phyloP scores from a whole-genome alignment of 2,329 filamentous ascomycete species.

The Alternaria burnsii region DNA sequence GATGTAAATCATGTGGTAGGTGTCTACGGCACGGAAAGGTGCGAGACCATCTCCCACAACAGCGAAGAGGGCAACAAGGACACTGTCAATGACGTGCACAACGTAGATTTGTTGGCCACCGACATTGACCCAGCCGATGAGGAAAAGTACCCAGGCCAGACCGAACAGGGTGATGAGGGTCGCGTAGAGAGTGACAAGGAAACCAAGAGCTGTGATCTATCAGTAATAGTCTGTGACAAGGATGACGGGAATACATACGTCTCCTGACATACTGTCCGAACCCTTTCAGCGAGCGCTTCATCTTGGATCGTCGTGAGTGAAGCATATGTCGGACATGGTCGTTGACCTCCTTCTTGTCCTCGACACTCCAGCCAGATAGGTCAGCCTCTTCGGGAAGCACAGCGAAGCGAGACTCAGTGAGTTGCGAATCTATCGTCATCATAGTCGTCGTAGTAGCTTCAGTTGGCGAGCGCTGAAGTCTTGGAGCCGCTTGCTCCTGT shows the following conservation, averaged over 20 bases:
- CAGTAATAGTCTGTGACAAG: constrained; percentile 9
- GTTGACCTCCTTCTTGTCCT: constrained; percentile 79
- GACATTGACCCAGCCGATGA: constrained; percentile 89
- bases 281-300: constrained; percentile 80
- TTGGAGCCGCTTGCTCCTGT: constrained; percentile 30
- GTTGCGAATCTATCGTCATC: constrained; percentile 70
- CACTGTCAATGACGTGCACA: constrained; percentile 64
- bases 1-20: constrained; percentile 87
- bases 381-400: constrained; percentile 78
- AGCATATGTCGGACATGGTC: constrained; percentile 89
- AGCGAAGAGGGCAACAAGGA: constrained; percentile 70
- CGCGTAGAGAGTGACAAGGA: constrained; percentile 85
- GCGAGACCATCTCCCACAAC: constrained; percentile 69
- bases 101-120: constrained; percentile 72
- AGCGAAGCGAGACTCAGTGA: constrained; percentile 78
- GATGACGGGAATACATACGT: constrained; percentile 58
- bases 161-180: constrained; percentile 84
- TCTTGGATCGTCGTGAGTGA: constrained; percentile 79
- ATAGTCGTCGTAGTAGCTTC: constrained; percentile 47
- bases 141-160: constrained; percentile 87
- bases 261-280: constrained; percentile 81
- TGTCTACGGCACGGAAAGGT: constrained; percentile 79
- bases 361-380: constrained; percentile 76
- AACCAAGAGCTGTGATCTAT: constrained; percentile 69
- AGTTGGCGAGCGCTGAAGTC: constrained; percentile 37